Conservation (phyloP, 805 yeast genomes). For the Metschnikowia peoriensis region DNA sequence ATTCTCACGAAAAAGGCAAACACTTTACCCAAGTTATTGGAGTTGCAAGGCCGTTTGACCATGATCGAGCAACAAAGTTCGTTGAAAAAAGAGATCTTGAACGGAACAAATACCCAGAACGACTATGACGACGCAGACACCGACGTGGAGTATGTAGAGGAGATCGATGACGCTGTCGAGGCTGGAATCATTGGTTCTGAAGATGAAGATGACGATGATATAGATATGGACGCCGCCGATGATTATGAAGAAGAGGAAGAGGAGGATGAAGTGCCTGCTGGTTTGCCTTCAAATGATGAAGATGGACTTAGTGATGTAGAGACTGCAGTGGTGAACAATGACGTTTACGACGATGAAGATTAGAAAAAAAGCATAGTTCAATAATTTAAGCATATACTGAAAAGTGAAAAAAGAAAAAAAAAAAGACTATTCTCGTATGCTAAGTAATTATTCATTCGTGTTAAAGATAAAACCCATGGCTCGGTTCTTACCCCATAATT, state of each 20-base stretch:
- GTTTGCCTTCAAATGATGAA: constrained; percentile 17
- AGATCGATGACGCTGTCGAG: constrained; percentile 51
- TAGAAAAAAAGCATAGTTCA: background rate
- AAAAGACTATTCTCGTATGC: too few species aligned
- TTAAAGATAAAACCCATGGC: too few species aligned
- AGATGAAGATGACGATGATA: constrained; percentile 14
- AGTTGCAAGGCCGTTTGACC: constrained; percentile 48
- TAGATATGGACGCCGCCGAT: constrained; percentile 8
- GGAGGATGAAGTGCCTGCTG: constrained; percentile 15
- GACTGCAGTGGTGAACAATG: constrained; percentile 18
- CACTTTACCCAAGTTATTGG: constrained; percentile 49
- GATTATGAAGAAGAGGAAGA: constrained; percentile 11
- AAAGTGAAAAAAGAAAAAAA: background rate
- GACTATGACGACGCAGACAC: constrained; percentile 37
- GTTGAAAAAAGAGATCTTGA: constrained; percentile 39
- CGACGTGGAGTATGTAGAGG: constrained; percentile 73
- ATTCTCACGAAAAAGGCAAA: constrained; percentile 48
- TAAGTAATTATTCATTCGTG: too few species aligned
- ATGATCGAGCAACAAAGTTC: constrained; percentile 46
- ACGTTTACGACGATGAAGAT: constrained; percentile 14
- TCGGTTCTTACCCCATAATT: background rate
- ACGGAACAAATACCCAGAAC: constrained; percentile 20
- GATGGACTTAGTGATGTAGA: constrained; percentile 20
- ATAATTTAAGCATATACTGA: background rate
- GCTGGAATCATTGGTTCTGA: constrained; percentile 20